Conservation (phyloP, 331 rosid species). For the Pyracantha coccinea region DNA sequence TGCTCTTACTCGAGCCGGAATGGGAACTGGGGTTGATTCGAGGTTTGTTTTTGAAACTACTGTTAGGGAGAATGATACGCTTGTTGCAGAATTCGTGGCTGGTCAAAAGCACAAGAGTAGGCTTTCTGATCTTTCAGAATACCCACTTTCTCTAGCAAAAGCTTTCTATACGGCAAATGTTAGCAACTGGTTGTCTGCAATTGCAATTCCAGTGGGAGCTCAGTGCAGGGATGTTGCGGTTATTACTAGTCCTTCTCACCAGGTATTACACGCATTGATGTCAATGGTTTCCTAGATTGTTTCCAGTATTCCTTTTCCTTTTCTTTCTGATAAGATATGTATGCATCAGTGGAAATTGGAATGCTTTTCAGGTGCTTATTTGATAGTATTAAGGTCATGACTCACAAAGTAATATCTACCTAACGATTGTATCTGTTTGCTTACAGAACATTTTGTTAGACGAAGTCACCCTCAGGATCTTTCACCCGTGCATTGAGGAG, state of each 20-base stretch:
- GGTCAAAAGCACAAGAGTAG: constrained; percentile 26
- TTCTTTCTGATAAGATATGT: not conserved
- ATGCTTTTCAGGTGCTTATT: not conserved
- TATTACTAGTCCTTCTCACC: constrained; percentile 43
- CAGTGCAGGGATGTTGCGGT: constrained; percentile 67
- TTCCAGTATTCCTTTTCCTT: not conserved
- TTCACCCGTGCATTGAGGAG: too few species aligned
- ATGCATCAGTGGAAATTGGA: not conserved
- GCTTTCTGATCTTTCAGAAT: constrained; percentile 23
- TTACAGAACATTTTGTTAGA: not conserved
- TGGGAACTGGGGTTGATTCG: constrained; percentile 57
- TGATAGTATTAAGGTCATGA: not conserved
- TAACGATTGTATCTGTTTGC: not conserved
- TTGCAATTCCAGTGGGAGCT: constrained; percentile 68
- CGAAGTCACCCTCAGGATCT: too few species aligned
- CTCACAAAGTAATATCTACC: not conserved
- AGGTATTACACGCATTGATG: constrained; percentile 28
- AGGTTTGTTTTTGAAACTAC: constrained; percentile 68
- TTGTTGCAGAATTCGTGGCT: constrained; percentile 62
- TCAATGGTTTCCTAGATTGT: not conserved
- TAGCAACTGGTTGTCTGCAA: constrained; percentile 58
- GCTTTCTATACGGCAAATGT: constrained; percentile 39
- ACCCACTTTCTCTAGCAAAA: constrained; percentile 59
- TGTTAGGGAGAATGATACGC: constrained; percentile 40
- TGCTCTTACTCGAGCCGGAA: constrained; percentile 40